Conservation (phyloP, 805 yeast genomes). For the Danielia oregonensis region DNA sequence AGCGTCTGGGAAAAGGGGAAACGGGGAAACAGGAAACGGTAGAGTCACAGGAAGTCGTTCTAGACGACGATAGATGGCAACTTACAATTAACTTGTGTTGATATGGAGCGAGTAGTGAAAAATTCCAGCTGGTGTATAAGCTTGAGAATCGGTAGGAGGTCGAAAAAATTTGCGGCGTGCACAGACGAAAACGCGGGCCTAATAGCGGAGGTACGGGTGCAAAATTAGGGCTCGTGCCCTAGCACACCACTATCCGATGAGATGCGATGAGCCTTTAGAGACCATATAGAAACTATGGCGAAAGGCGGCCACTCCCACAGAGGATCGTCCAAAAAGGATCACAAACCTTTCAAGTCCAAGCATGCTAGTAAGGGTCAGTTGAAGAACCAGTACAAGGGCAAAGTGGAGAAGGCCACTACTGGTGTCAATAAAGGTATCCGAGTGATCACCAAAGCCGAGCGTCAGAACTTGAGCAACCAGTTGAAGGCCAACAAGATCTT, state of each 20-base stretch:
- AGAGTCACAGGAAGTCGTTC: too few species aligned
- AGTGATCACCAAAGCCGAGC: slow-evolving; percentile 48
- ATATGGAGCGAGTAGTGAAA: slow-evolving; percentile 3
- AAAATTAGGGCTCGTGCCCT: slow-evolving; percentile 6
- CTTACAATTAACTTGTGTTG: not conserved
- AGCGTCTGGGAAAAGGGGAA: not conserved
- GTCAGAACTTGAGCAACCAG: slow-evolving; percentile 79
- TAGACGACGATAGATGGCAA: too few species aligned
- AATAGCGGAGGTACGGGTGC: not conserved
- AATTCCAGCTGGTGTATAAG: slow-evolving; percentile 1
- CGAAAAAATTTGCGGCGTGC: slow-evolving; percentile 3
- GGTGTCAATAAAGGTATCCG: slow-evolving; percentile 33
- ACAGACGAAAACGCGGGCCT: not conserved
- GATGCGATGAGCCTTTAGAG: slow-evolving; percentile 1
- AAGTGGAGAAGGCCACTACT: slow-evolving; percentile 64
- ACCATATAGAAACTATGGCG: slow-evolving; percentile 42
- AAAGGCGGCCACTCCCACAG: slow-evolving; percentile 73
- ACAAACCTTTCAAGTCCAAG: slow-evolving; percentile 86
- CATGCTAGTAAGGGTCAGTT: slow-evolving; percentile 87
- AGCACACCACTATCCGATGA: not conserved
- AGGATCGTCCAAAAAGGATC: slow-evolving; percentile 75
- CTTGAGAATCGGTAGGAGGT: too few species aligned
- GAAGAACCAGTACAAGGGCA: slow-evolving; percentile 79
- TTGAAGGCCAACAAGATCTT: slow-evolving; percentile 66
- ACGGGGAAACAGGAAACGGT: not conserved